phyloP scores from a whole-genome alignment of 2,329 filamentous ascomycete genomes.

The Pezicula neosporulosa region DNA sequence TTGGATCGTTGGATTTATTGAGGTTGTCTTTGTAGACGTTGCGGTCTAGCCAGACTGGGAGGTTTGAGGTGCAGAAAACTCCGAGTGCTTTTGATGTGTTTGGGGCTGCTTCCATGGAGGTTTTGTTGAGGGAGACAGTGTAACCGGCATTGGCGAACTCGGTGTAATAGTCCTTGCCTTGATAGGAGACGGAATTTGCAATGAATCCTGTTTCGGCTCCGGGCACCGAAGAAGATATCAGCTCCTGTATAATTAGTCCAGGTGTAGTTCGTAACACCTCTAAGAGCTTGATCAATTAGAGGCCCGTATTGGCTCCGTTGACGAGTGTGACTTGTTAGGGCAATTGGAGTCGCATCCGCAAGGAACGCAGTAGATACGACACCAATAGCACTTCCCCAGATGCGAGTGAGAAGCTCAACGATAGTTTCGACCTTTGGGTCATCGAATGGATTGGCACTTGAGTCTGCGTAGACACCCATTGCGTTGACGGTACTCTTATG shows the following conservation, averaged over 20 bases:
- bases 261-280: conserved; percentile 75
- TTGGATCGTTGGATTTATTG: conserved; percentile 63
- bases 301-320: conserved; percentile 65
- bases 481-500: conserved; percentile 84
- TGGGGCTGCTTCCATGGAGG: conserved; percentile 55
- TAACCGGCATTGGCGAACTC: conserved; percentile 71
- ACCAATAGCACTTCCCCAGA: conserved; percentile 58
- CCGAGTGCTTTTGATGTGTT: conserved; percentile 66
- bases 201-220: conserved; percentile 76
- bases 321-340: conserved; percentile 69
- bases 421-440: conserved; percentile 87
- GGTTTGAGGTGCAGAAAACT: conserved; percentile 70
- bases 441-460: conserved; percentile 68
- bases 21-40: conserved; percentile 76
- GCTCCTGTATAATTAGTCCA: conserved; percentile 74
- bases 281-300: conserved; percentile 72
- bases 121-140: conserved; percentile 70
- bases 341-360: conserved; percentile 79
- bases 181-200: conserved; percentile 59
- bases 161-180: conserved; percentile 75
- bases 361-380: conserved; percentile 78
- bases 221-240: conserved; percentile 76
- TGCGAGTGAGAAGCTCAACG: conserved; percentile 70
- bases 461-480: conserved; percentile 76
- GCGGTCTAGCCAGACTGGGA: conserved; percentile 84